A percentile compares a stretch with the other conserved stretches of the same genome.
Evolutionary conservation across 768 basidiomycete species (phyloP).

Genomic region (Galerina sulciceps): DNA sequence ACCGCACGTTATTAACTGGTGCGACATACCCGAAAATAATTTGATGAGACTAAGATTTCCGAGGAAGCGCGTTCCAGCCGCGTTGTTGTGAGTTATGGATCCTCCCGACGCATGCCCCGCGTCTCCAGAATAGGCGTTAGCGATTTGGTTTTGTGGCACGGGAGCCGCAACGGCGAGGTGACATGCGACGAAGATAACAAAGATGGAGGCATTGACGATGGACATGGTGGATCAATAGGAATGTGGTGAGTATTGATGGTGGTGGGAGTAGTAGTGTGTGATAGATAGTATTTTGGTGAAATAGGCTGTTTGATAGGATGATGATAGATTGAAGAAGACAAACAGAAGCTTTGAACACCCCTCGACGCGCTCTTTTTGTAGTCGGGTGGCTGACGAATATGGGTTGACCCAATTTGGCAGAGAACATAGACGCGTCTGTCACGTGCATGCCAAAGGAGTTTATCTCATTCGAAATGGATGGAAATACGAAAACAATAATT

Average conservation of each 20-base stretch:
- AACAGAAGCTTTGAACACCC: background rate
- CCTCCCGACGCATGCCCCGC: slow-evolving; percentile 41
- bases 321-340: slow-evolving; percentile 18
- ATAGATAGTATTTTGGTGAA: slow-evolving; percentile 14
- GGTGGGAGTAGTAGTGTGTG: slow-evolving; percentile 15
- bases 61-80: slow-evolving; percentile 9
- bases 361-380: slow-evolving; percentile 11
- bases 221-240: slow-evolving; percentile 3
- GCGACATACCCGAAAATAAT: slow-evolving; percentile 30
- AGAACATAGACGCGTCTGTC: slow-evolving; percentile 3
- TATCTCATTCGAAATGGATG: slow-evolving; percentile 13
- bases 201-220: slow-evolving; percentile 10
- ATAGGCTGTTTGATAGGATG: slow-evolving; percentile 16
- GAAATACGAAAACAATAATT: background rate
- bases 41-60: slow-evolving; percentile 22
- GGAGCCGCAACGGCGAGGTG: slow-evolving; percentile 28
- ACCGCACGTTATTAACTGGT: too few relatives aligned
- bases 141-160: slow-evolving; percentile 29
- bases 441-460: slow-evolving; percentile 12
- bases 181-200: slow-evolving; percentile 21
- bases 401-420: background rate
- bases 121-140: slow-evolving; percentile 34
- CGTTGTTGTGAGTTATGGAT: slow-evolving; percentile 18
- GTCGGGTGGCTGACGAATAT: slow-evolving; percentile 20
- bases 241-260: slow-evolving; percentile 3